Evolutionary conservation across 2,329 filamentous ascomycete species (phyloP), one percentile per base, ranked within the genome.

Genomic region (Basipetospora chlamydospora): DNA sequence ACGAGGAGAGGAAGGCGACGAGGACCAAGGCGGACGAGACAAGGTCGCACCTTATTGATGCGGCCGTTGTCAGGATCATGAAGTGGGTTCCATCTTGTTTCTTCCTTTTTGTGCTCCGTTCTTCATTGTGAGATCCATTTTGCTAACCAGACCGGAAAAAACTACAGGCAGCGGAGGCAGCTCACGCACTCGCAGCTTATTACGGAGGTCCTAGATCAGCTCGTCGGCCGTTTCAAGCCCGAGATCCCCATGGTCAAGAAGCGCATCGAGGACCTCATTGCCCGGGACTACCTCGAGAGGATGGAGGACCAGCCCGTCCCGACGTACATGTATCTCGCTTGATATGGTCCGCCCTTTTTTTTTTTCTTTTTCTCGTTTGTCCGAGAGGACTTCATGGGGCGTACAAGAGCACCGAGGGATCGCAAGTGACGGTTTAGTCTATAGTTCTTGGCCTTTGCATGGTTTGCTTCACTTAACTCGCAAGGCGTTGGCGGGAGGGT

Each of bases 11-110:
- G 33, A 76, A 73, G 55, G 73, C 73, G 35, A 88, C 82, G 0
- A 77, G 86, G 53, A 71, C 77, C 47, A 81, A 80, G 63, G 85
- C 81, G 45, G 73, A 82, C 46, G 75, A 83, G 51, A 76, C 72
- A 16, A 65, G 82, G 43, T 70, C 68, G 30, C 77, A 80, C 50
- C 70, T 80, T 28, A 73, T 86, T 17, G 81, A 88, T 48, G 80
- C 81, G 6, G 79, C 80, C 4, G 66, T 88, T 44, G 81, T 87
- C 41, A 67, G 82, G 35, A 86, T 86, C 48, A 87, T 87, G 81
- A 88, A 88, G 80, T 86, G 70, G 32, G 76, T 70, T n/a, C 36
- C 3, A 6, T n/a, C 7, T 10, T 25, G 18, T 26, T 21, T 21
- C 25, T 28, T 18, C 22, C 22, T 23, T 11, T 11, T 35, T 8